phyloP scores from a whole-genome alignment of 2,329 filamentous ascomycete species.

The Harringtonia aguacate region DNA sequence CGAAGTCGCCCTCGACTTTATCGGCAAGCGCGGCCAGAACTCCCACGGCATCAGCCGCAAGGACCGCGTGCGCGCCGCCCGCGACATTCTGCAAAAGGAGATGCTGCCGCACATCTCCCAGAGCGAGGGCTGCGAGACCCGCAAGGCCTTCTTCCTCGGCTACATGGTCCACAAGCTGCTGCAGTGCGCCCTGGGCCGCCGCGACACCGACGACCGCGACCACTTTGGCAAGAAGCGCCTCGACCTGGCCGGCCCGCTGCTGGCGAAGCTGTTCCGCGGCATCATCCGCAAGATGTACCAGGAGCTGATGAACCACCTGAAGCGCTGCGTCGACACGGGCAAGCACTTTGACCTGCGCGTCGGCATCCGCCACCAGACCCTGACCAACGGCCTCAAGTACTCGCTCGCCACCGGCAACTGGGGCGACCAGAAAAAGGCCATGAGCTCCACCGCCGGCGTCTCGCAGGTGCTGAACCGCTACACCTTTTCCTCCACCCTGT shows the following conservation, averaged over 20 bases:
- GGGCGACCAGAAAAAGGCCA: slow-evolving; percentile 98
- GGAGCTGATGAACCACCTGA: slow-evolving; percentile 83
- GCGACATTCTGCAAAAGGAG: slow-evolving; percentile 95
- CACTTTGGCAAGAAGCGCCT: slow-evolving; percentile 98
- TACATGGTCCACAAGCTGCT: slow-evolving; percentile 98
- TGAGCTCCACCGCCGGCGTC: slow-evolving; percentile 88
- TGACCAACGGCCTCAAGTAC: slow-evolving; percentile 93
- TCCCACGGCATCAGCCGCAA: slow-evolving; percentile 66
- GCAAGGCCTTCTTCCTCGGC: slow-evolving; percentile 95
- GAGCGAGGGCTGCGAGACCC: slow-evolving; percentile 83
- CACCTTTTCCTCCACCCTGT: slow-evolving; percentile 91
- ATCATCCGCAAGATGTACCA: slow-evolving; percentile 85
- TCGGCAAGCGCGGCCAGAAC: slow-evolving; percentile 75
- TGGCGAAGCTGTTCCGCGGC: slow-evolving; percentile 92
- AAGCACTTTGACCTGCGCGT: slow-evolving; percentile 83
- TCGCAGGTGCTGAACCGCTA: slow-evolving; percentile 97
- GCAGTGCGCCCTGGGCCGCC: slow-evolving; percentile 83
- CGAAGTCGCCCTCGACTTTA: slow-evolving; percentile 88
- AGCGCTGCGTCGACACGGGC: slow-evolving; percentile 82
- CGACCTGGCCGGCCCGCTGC: slow-evolving; percentile 84
- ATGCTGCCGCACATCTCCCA: slow-evolving; percentile 95
- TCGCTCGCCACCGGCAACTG: slow-evolving; percentile 96
- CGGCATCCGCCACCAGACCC: slow-evolving; percentile 80
- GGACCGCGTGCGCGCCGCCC: slow-evolving; percentile 82
- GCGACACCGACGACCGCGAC: slow-evolving; percentile 93